Evolutionary conservation across 495 filamentous ascomycete genomes (phyloP).

Genomic region (Amorphotheca resinae): DNA sequence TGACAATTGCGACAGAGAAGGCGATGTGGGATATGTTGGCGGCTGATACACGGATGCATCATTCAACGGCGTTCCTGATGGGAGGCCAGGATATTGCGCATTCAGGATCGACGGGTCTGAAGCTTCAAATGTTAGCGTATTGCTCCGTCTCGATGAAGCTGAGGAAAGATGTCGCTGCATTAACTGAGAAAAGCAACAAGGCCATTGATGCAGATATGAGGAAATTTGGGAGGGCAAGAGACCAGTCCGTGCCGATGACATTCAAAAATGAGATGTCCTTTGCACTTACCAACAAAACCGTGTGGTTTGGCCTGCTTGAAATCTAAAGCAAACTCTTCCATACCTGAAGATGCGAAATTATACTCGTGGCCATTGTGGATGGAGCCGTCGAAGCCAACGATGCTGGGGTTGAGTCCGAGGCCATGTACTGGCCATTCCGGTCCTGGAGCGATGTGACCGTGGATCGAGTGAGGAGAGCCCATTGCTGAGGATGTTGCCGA

Average conservation of each 20-base stretch:
- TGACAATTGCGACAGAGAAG: conserved; percentile 20
- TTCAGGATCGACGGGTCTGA: conserved; percentile 19
- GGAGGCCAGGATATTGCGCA: conserved; percentile 20
- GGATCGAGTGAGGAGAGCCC: conserved; percentile 65
- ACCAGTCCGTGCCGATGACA: conserved; percentile 21
- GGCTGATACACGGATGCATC: conserved; percentile 15
- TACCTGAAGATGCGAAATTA: conserved; percentile 28
- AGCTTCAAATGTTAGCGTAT: conserved; percentile 9
- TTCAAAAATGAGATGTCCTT: conserved; percentile 22
- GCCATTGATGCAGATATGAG: conserved; percentile 44
- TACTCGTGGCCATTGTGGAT: conserved; percentile 23
- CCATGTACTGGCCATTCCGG: conserved; percentile 51
- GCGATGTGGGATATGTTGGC: conserved; percentile 18
- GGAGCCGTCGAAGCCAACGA: conserved; percentile 50
- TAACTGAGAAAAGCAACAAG: conserved; percentile 48
- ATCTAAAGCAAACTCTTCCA: conserved; percentile 42
- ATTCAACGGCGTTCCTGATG: conserved; percentile 12
- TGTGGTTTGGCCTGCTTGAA: conserved; percentile 36
- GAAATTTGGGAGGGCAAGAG: conserved; percentile 22
- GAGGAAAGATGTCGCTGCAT: conserved; percentile 13
- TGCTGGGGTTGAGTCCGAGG: conserved; percentile 51
- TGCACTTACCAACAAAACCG: conserved; percentile 70
- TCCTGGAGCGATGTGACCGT: conserved; percentile 41
- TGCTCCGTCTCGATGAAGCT: neutral
- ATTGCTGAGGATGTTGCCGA: conserved; percentile 71